phyloP scores from a whole-genome alignment of 139 green algal genomes.

The Pseudopediastrum boryanum region DNA sequence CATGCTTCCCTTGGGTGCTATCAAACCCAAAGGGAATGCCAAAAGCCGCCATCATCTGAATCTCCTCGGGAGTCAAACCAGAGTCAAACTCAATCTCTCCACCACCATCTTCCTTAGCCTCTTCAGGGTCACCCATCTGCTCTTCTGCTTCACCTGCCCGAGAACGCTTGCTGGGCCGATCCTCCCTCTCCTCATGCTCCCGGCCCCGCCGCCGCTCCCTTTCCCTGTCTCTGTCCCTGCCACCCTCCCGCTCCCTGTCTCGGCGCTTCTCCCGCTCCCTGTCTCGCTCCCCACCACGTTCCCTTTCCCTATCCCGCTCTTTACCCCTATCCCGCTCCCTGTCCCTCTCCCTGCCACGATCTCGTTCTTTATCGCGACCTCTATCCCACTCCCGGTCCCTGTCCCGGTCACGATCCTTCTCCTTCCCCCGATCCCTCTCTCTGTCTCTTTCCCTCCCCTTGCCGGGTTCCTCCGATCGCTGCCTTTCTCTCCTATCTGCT shows the following conservation, averaged over 20 bases:
- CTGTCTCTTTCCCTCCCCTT: constrained; percentile 3
- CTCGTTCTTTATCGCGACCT: constrained; percentile 5
- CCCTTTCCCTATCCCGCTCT: neutral
- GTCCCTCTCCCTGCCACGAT: constrained; percentile 28
- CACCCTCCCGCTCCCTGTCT: neutral
- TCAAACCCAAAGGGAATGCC: constrained; percentile 89
- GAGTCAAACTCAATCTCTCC: constrained; percentile 64
- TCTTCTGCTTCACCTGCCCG: constrained; percentile 1
- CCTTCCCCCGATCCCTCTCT: neutral
- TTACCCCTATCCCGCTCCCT: constrained; percentile 14
- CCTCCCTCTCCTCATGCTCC: neutral
- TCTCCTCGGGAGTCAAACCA: constrained; percentile 81
- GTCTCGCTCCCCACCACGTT: constrained; percentile 7
- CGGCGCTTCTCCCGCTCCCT: constrained; percentile 24
- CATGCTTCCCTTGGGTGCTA: constrained; percentile 76
- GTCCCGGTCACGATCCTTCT: neutral
- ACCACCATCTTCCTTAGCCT: neutral
- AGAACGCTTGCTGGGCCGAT: neutral
- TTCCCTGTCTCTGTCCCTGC: constrained; percentile 8
- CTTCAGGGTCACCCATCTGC: constrained; percentile 4
- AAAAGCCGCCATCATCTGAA: constrained; percentile 88
- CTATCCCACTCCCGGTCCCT: neutral
- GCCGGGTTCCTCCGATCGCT: constrained; percentile 15
- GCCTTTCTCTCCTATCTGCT: neutral
- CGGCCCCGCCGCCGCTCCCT: neutral